Evolutionary conservation across 192 early-diverging fungal species (phyloP).

Genomic region (Coemansia pectinata): DNA sequence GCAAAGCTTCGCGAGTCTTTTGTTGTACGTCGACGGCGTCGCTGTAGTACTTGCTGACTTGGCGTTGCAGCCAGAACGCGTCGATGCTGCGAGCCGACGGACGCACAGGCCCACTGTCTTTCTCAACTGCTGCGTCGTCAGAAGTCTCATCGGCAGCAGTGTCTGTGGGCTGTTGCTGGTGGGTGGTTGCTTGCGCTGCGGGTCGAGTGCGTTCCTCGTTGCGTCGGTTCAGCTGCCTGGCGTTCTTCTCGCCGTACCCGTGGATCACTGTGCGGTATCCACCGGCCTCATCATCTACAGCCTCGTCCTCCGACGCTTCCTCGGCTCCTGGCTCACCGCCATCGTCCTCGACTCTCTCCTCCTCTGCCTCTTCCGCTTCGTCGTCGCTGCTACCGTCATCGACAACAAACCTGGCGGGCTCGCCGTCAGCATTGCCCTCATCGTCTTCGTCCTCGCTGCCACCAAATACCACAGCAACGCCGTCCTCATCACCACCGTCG

Average conservation of each 20-base stretch:
- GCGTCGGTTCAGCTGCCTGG: conserved; percentile 26
- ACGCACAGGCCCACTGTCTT: conserved; percentile 11
- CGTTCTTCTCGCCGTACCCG: conserved; percentile 38
- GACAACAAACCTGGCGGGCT: conserved; percentile 56
- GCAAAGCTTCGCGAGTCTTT: conserved; percentile 77
- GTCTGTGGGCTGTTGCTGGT: conserved; percentile 9
- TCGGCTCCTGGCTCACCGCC: neutral
- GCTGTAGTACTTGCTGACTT: conserved; percentile 74
- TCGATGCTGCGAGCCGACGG: conserved; percentile 83
- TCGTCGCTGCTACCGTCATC: conserved; percentile 26
- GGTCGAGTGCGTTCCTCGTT: conserved; percentile 36
- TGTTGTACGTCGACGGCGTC: conserved; percentile 87
- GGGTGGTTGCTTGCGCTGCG: neutral
- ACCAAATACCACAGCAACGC: conserved; percentile 95
- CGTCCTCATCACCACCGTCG: conserved; percentile 74
- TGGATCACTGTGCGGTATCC: conserved; percentile 46
- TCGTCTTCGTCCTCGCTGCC: conserved; percentile 88
- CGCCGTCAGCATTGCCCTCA: conserved; percentile 60
- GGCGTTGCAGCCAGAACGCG: conserved; percentile 96
- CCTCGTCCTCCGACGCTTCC: neutral
- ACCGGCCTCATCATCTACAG: conserved; percentile 26
- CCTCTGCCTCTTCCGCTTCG: conserved; percentile 35
- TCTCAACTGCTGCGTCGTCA: conserved; percentile 4
- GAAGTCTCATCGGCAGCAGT: neutral
- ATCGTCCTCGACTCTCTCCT: conserved; percentile 2